phyloP scores from a whole-genome alignment of 257 asterid genomes.

The Solanum piurae region DNA sequence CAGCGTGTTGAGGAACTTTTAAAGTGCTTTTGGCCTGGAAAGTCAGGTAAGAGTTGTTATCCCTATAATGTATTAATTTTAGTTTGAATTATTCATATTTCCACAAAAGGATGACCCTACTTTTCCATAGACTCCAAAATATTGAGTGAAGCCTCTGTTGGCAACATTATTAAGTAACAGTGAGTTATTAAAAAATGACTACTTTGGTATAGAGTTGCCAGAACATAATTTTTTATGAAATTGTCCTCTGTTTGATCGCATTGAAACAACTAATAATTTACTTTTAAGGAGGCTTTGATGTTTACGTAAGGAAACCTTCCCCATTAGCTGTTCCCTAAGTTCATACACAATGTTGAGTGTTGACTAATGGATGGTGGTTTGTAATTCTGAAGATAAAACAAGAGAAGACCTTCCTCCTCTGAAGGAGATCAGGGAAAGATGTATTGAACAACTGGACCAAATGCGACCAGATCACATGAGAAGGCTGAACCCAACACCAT shows the following conservation, averaged over 20 bases:
- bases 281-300: neutral
- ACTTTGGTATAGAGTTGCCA: neutral
- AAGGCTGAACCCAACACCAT: conserved; percentile 94
- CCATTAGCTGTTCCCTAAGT: neutral
- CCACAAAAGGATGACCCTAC: neutral
- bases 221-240: neutral
- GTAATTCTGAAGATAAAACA: conserved; percentile 29
- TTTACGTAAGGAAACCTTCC: neutral
- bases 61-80: neutral
- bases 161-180: neutral
- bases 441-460: conserved; percentile 65
- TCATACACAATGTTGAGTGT: neutral
- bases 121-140: neutral
- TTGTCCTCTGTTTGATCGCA: neutral
- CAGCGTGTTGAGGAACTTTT: conserved; percentile 82
- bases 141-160: neutral
- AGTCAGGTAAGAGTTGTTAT: neutral
- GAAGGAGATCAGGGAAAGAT: conserved; percentile 52
- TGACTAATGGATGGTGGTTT: neutral
- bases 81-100: neutral
- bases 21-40: conserved; percentile 67
- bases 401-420: conserved; percentile 65
- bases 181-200: neutral
- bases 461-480: conserved; percentile 98
- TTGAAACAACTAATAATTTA: neutral